Evolutionary conservation across 768 basidiomycete genomes (phyloP), one percentile per base, ranked within the genome.

Genomic region (Myochromella boudieri): DNA sequence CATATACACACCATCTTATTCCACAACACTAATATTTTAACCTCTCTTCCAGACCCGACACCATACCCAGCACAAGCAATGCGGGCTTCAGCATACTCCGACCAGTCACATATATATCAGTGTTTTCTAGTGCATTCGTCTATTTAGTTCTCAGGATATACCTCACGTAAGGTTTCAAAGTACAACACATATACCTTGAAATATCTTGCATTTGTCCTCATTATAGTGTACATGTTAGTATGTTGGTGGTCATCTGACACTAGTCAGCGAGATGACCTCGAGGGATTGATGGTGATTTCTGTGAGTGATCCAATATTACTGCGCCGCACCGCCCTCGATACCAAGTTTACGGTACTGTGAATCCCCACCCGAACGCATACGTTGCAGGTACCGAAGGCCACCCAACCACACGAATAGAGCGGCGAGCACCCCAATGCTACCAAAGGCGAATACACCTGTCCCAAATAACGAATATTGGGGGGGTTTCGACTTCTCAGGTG

Each of bases 321-420:
- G 75, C 65, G 77, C 75, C 47, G 69, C 37, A 42, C 82, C 82
- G 3, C 76, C 76, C n/a, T 71, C 44, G 28, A 26, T 62, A 9
- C 60, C 65, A 9, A 83, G 70, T 37, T 68, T 71, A 34, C 68
- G 71, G 59, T 81, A 83, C 20, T 65, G 66, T 6, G 61, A 61
- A 26, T 66, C 58, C 31, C 59, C 51, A 40, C 62, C 62, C 28
- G 71, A 68, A 39, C 81, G 38, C 42, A 74, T 42, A 22, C 73
- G 68, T 33, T 68, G 66, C 26, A 75, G 56, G 56, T 68, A 76
- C 28, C 74, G 74, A 49, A 75, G 32, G 15, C 80, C 81, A 21
- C 82, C 82, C 9, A 79, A 66, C 71, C 74, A 80, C 36, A 73
- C 52, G 51, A 82, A 76, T 12, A 74, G 58, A 11, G 60, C 73